Evolutionary conservation across 2,329 filamentous ascomycete species (phyloP).

Genomic region (Colletotrichum chlorophyti): DNA sequence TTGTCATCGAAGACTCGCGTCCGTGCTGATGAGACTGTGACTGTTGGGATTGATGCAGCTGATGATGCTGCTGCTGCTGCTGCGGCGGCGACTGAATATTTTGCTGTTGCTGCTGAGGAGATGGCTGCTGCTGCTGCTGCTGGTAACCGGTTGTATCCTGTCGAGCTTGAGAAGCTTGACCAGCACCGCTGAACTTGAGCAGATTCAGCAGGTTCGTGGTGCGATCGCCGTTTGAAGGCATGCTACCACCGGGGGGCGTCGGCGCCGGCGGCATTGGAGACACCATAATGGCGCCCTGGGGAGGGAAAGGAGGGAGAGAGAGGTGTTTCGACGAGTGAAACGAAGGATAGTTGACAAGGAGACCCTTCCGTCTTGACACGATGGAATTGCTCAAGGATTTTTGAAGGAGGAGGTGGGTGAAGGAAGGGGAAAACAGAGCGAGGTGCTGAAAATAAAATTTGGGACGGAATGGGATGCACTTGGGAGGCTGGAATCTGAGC

Average conservation of each 20-base stretch:
- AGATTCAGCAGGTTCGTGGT: slow-evolving; percentile 65
- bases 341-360: slow-evolving; percentile 21
- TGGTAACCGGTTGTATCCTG: slow-evolving; percentile 32
- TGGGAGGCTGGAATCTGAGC: slow-evolving; percentile 28
- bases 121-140: slow-evolving; percentile 37
- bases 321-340: slow-evolving; percentile 23
- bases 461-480: slow-evolving; percentile 25
- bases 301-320: slow-evolving; percentile 4
- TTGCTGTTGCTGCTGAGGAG: slow-evolving; percentile 24
- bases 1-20: slow-evolving; percentile 34
- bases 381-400: not conserved
- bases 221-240: slow-evolving; percentile 51
- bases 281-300: slow-evolving; percentile 38
- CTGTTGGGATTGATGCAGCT: slow-evolving; percentile 30
- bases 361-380: slow-evolving; percentile 26
- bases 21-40: slow-evolving; percentile 33
- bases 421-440: not conserved
- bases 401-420: not conserved
- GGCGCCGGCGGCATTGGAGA: slow-evolving; percentile 55
- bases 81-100: slow-evolving; percentile 16
- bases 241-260: slow-evolving; percentile 49
- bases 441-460: slow-evolving; percentile 25
- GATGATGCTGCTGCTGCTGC: slow-evolving; percentile 26
- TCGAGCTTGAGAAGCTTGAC: slow-evolving; percentile 25
- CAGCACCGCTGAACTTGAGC: slow-evolving; percentile 63